phyloP scores from a whole-genome alignment of 2,329 filamentous ascomycete genomes.

The Xylariaceae sp. region DNA sequence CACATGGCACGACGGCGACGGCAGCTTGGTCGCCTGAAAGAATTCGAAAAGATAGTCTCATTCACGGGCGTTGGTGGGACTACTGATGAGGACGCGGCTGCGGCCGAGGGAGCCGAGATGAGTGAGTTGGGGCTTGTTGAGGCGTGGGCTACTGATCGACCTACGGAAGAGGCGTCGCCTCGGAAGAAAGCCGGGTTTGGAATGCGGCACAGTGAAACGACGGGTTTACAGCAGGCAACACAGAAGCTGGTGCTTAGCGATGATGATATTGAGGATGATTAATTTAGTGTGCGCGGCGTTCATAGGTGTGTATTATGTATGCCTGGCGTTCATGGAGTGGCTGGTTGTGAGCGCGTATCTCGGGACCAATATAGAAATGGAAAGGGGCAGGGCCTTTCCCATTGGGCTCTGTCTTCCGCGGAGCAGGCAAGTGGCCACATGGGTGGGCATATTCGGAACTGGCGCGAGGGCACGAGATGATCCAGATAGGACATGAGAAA shows the following conservation, averaged over 20 bases:
- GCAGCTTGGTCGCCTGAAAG: constrained; percentile 39
- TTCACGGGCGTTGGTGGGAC: constrained; percentile 54
- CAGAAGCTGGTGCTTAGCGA: constrained; percentile 72
- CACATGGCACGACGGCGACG: constrained; percentile 50
- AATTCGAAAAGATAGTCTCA: constrained; percentile 64
- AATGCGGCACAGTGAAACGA: constrained; percentile 31
- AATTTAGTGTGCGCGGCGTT: not conserved
- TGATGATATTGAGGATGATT: constrained; percentile 75
- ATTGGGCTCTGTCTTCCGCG: too few species aligned
- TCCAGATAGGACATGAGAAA: too few species aligned
- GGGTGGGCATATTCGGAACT: too few species aligned
- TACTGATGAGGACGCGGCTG: constrained; percentile 25
- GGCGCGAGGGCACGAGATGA: too few species aligned
- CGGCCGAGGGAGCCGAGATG: constrained; percentile 36
- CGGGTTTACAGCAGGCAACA: constrained; percentile 31
- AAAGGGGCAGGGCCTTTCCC: too few species aligned
- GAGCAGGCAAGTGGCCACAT: too few species aligned
- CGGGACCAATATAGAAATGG: too few species aligned
- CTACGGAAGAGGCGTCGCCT: constrained; percentile 49
- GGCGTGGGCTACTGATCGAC: constrained; percentile 59
- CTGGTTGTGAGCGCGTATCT: too few species aligned
- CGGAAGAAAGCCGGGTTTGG: constrained; percentile 36
- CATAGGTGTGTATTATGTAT: too few species aligned
- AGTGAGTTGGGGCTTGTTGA: constrained; percentile 36
- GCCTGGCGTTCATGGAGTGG: too few species aligned